phyloP scores from a whole-genome alignment of 2,329 filamentous ascomycete species.

The Ascochyta lentis region DNA sequence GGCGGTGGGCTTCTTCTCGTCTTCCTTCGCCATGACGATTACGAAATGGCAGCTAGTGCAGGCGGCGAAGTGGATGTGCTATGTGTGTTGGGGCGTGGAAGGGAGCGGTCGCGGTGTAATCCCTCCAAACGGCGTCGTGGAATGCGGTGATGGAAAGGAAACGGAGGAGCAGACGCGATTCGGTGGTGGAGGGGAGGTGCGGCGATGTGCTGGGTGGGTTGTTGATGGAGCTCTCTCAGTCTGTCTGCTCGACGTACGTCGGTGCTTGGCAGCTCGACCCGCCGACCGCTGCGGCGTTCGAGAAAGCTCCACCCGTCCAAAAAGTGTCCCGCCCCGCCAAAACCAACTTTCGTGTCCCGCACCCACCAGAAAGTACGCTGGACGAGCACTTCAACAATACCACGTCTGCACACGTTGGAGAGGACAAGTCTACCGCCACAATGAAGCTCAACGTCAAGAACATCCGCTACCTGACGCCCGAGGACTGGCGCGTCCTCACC shows the following conservation, averaged over 20 bases:
- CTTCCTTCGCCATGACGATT: constrained; percentile 86
- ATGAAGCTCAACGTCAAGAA: constrained; percentile 98
- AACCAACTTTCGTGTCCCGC: background rate
- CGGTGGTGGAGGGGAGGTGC: constrained; percentile 21
- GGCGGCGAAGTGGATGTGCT: constrained; percentile 41
- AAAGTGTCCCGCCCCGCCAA: constrained; percentile 15
- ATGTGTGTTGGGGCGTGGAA: constrained; percentile 11
- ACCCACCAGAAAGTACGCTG: constrained; percentile 3
- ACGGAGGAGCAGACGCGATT: constrained; percentile 11
- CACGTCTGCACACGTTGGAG: constrained; percentile 5
- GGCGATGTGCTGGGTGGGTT: constrained; percentile 27
- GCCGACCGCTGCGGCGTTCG: constrained; percentile 18
- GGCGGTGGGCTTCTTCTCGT: constrained; percentile 80
- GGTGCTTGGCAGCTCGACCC: constrained; percentile 13
- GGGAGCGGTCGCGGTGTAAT: constrained; percentile 20
- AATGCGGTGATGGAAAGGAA: constrained; percentile 6
- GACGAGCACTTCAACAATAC: background rate
- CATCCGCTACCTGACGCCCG: constrained; percentile 86
- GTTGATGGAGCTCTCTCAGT: constrained; percentile 44
- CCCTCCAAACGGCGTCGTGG: background rate
- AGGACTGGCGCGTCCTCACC: constrained; percentile 95
- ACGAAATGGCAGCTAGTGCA: constrained; percentile 42
- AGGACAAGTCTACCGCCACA: constrained; percentile 19
- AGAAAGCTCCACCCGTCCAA: constrained; percentile 34
- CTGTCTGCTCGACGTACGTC: constrained; percentile 17